These are phyloP conservation scores for Populus trichocarpa DNA, from an alignment of 441 rosid species.

Conservation along the genomic window DNA sequence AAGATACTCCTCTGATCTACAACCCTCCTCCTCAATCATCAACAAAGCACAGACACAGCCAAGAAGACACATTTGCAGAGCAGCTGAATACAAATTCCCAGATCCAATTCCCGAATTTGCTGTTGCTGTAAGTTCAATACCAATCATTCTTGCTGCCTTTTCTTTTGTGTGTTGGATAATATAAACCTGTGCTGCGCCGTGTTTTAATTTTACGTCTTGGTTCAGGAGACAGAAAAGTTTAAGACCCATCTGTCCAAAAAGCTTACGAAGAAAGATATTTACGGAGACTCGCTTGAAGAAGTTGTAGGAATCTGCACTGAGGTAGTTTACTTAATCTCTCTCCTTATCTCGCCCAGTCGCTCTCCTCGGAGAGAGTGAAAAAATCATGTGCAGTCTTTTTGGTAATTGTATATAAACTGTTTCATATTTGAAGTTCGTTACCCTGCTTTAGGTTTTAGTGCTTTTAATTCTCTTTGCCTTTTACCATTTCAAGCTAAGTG, in stretches of 20 bases:
- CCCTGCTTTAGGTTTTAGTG: background rate
- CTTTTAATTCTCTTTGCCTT: background rate
- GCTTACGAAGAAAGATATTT: conserved; percentile 62
- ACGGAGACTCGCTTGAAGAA: conserved; percentile 62
- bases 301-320: conserved; percentile 73
- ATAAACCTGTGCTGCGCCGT: background rate
- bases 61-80: conserved; percentile 43
- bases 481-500: background rate
- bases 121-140: conserved; percentile 47
- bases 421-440: background rate
- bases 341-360: background rate
- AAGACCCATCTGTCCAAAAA: conserved; percentile 50
- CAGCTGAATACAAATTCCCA: conserved; percentile 72
- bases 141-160: background rate
- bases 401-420: background rate
- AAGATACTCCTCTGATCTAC: background rate
- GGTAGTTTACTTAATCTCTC: conserved; percentile 33
- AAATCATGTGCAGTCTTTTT: background rate
- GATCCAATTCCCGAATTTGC: conserved; percentile 95
- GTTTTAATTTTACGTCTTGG: background rate
- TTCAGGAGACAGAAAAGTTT: conserved; percentile 80
- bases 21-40: conserved; percentile 3
- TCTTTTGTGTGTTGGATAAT: background rate
- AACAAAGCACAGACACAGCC: conserved; percentile 5
- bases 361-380: background rate